These are phyloP conservation scores for Chamaecyparis obtusa DNA, from an alignment of 75 land plant genomes.

Conservation along the genomic window DNA sequence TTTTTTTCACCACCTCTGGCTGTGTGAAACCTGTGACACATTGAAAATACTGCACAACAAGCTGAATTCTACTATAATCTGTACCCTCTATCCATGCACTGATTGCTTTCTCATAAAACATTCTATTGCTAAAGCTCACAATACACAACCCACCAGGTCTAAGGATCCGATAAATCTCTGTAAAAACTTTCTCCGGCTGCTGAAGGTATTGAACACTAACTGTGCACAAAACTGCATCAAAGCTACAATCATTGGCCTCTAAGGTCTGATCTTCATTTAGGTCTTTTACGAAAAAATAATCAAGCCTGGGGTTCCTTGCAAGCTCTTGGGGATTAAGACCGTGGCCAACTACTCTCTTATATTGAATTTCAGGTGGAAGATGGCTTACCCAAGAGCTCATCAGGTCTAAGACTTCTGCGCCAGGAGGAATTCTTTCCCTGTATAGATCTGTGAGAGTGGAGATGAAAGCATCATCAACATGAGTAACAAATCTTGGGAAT, in stretches of 20 bases:
- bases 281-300: slow-evolving; percentile 79
- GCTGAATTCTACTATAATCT: slow-evolving; percentile 64
- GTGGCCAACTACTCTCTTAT: slow-evolving; percentile 82
- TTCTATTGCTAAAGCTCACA: slow-evolving; percentile 87
- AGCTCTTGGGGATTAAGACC: slow-evolving; percentile 84
- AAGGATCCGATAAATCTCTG: slow-evolving; percentile 74
- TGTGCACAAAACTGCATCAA: slow-evolving; percentile 82
- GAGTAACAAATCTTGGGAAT: slow-evolving; percentile 72
- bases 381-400: slow-evolving; percentile 95
- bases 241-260: slow-evolving; percentile 42
- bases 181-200: slow-evolving; percentile 83
- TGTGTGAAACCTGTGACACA: slow-evolving; percentile 72
- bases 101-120: slow-evolving; percentile 89
- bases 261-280: slow-evolving; percentile 65
- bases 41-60: slow-evolving; percentile 80
- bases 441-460: slow-evolving; percentile 57
- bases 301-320: slow-evolving; percentile 62
- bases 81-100: slow-evolving; percentile 81
- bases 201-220: slow-evolving; percentile 91
- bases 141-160: slow-evolving; percentile 86
- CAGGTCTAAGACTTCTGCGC: slow-evolving; percentile 54
- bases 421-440: slow-evolving; percentile 48
- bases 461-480: slow-evolving; percentile 73
- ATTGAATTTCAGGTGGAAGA: slow-evolving; percentile 51
- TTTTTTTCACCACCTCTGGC: slow-evolving; percentile 46